Conservation (phyloP, 2,329 filamentous ascomycete genomes). For the Apiospora hydei region DNA sequence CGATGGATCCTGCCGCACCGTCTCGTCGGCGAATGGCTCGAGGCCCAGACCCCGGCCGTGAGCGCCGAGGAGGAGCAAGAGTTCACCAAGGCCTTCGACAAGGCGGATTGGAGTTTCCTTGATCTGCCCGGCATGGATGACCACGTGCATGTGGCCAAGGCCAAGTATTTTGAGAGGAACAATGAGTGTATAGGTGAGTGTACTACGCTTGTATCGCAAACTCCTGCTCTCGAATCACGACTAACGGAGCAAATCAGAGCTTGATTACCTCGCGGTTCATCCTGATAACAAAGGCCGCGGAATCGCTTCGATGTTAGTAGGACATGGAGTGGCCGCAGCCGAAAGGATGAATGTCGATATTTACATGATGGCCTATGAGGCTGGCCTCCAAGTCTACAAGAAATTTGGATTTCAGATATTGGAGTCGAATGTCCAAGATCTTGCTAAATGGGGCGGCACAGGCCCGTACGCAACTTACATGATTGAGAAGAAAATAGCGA, state of each 20-base stretch:
- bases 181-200: constrained; percentile 32
- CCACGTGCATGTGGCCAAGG: constrained; percentile 25
- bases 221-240: not conserved
- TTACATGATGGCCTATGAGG: constrained; percentile 34
- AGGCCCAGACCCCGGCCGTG: constrained; percentile 31
- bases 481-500: constrained; percentile 31
- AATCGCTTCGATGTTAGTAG: constrained; percentile 34
- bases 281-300: constrained; percentile 34
- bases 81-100: constrained; percentile 27
- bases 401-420: constrained; percentile 34
- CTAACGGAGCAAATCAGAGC: constrained; percentile 27
- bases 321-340: constrained; percentile 33
- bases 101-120: constrained; percentile 29
- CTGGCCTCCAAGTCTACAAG: constrained; percentile 33
- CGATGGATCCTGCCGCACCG: constrained; percentile 34
- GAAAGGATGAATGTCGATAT: constrained; percentile 35
- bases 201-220: not conserved
- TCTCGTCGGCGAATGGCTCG: constrained; percentile 29
- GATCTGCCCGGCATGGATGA: constrained; percentile 29
- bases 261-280: constrained; percentile 39
- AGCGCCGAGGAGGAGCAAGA: constrained; percentile 27
- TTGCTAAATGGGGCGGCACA: constrained; percentile 33
- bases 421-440: constrained; percentile 34
- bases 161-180: constrained; percentile 22
- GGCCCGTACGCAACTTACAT: constrained; percentile 34